Base-by-base conservation (phyloP, 306 rosid genomes). In the Ziziphus jujuba region DNA sequence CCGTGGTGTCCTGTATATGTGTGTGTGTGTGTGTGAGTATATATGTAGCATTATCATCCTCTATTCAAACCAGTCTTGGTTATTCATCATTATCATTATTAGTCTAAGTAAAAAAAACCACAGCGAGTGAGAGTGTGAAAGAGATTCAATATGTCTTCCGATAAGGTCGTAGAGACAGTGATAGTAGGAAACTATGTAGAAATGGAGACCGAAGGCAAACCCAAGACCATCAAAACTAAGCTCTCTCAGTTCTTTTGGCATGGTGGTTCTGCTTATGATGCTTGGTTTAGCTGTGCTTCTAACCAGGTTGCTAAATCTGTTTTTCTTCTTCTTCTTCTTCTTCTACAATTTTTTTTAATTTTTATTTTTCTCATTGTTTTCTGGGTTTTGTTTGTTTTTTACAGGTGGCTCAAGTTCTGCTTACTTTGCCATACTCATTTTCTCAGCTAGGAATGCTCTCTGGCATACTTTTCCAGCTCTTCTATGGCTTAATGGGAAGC, bases 261-360 rank as follows among this genome's bases (percentile, higher is more conserved):
- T 54, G 99, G 99, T 38, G 99, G 99, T 36, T 93, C 98, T 33
- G 91, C 70, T 59, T 93, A 93, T 77, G 99, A 93, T 76, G 99
- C 99, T 53, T 93, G 99, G 99, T 93, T 93, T 67, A 93, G 97
- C 78, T 93, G 99, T 66, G 96, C 99, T 63, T 93, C 99, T 55
- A 93, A 93, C 79, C 99, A 93, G 96, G 99, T 90, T 9, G 7
- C 19, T 34, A 55, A 14, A 9, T 56, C 17, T 35, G 22, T 9
- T 19, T 45, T 48, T 19, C 0, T 28, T 68, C 44, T 28, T 14
- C 9, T 20, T 28, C 45, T 25, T 25, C 17, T 22, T n/a, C n/a
- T 33, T 17, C 23, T 25, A 1, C 19, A 23, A 22, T 38, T n/a
- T 3, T 57, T 66, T 11, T 3, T 58, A 12, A 15, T 63, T 12